Evolutionary conservation across 2,329 filamentous ascomycete genomes (phyloP).

Genomic region (Diaporthe capsici): DNA sequence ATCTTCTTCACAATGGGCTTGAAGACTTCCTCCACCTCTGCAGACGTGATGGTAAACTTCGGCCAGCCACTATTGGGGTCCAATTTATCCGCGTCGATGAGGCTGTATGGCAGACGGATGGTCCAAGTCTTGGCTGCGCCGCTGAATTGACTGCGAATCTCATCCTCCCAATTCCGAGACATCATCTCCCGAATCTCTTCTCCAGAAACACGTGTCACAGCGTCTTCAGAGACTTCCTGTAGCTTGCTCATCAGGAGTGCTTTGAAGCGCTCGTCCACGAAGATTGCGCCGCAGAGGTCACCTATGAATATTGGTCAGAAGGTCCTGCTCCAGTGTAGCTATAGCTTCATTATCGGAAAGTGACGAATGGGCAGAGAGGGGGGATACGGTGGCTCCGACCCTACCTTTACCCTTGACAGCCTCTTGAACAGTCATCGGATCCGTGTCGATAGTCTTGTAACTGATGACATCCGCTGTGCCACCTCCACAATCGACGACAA

Average conservation of each 20-base stretch:
- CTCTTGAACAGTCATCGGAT: slow-evolving; percentile 53
- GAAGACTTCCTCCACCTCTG: slow-evolving; percentile 47
- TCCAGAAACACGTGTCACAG: not conserved
- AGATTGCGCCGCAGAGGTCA: slow-evolving; percentile 55
- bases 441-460: slow-evolving; percentile 48
- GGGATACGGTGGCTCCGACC: slow-evolving; percentile 11
- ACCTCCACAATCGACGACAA: slow-evolving; percentile 51
- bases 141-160: slow-evolving; percentile 46
- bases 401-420: slow-evolving; percentile 55
- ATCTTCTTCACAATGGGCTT: slow-evolving; percentile 45
- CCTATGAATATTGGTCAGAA: slow-evolving; percentile 46
- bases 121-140: slow-evolving; percentile 35
- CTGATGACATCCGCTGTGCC: slow-evolving; percentile 56
- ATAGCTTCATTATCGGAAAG: too few species aligned
- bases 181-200: not conserved
- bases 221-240: not conserved
- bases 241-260: slow-evolving; percentile 48
- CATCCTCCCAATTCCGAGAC: slow-evolving; percentile 45
- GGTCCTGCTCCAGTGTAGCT: too few species aligned
- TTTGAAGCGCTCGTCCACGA: slow-evolving; percentile 57
- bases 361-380: too few species aligned
- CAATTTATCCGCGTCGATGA: not conserved
- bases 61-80: not conserved
- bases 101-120: slow-evolving; percentile 22
- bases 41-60: slow-evolving; percentile 8